Evolutionary conservation across 257 asterid genomes (phyloP).

Genomic region (Eustoma russellianum): DNA sequence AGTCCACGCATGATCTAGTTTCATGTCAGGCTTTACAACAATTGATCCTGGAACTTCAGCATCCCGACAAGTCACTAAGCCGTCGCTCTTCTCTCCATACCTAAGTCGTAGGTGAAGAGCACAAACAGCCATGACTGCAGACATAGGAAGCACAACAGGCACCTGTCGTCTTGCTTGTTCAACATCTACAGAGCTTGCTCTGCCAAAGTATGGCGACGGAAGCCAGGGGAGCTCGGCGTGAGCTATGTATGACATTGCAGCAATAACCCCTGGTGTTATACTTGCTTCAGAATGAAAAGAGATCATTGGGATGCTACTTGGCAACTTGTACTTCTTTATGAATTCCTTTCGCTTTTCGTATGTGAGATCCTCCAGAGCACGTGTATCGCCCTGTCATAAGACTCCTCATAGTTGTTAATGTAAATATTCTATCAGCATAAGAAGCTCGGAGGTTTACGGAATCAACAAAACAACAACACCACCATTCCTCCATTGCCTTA

Average conservation of each 20-base stretch:
- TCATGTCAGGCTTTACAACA: conserved; percentile 58
- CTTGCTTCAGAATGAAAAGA: conserved; percentile 84
- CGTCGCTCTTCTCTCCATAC: conserved; percentile 97
- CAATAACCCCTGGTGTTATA: conserved; percentile 48
- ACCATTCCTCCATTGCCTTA: too few species aligned
- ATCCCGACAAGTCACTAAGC: conserved; percentile 84
- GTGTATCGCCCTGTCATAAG: conserved; percentile 63
- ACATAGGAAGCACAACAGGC: conserved; percentile 75
- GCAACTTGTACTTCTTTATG: conserved; percentile 55
- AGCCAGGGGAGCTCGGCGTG: conserved; percentile 83
- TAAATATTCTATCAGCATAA: too few species aligned
- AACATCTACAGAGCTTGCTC: conserved; percentile 28
- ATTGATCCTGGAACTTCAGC: conserved; percentile 95
- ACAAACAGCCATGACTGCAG: conserved; percentile 64
- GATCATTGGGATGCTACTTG: conserved; percentile 60
- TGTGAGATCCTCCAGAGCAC: conserved; percentile 79
- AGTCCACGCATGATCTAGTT: conserved; percentile 95
- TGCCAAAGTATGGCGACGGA: conserved; percentile 27
- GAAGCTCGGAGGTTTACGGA: too few species aligned
- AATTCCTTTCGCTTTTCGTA: conserved; percentile 76
- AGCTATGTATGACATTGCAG: conserved; percentile 79
- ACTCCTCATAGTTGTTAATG: not conserved
- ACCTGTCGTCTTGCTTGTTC: conserved; percentile 35
- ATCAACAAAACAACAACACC: too few species aligned
- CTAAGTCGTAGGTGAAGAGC: conserved; percentile 73